Percentiles rank a stretch among this genome's conserved stretches.
phyloP scores from a whole-genome alignment of 1,284 basidiomycete species.

The Termitomyces sp. region DNA sequence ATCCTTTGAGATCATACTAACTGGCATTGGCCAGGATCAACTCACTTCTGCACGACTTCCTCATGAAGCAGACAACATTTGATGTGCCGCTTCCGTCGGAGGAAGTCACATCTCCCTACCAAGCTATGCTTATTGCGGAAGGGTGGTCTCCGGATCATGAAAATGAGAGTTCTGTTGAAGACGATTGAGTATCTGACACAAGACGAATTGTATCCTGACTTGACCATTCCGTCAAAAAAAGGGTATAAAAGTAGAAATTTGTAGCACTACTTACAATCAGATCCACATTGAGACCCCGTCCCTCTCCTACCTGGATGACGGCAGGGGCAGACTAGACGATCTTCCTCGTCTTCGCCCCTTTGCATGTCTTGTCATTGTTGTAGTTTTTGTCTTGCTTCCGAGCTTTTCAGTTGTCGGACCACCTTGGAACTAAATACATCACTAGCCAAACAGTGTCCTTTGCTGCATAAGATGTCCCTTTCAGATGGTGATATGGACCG shows the following conservation, averaged over 20 bases:
- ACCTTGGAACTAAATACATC: too few species aligned
- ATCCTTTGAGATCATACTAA: not conserved
- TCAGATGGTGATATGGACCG: too few species aligned
- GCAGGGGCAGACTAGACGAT: too few species aligned
- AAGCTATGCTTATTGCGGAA: constrained; percentile 18
- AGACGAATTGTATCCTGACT: not conserved
- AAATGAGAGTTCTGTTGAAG: constrained; percentile 5
- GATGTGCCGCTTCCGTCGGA: constrained; percentile 21
- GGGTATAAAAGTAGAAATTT: not conserved
- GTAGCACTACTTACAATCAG: constrained; percentile 37
- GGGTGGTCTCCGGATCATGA: constrained; percentile 17
- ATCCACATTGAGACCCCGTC: constrained; percentile 58
- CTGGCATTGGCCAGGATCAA: constrained; percentile 22
- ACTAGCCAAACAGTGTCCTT: too few species aligned
- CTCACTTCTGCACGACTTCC: constrained; percentile 25
- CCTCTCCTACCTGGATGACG: constrained; percentile 27
- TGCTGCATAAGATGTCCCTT: too few species aligned
- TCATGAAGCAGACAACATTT: constrained; percentile 20
- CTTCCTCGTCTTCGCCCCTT: too few species aligned
- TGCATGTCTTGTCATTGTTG: too few species aligned
- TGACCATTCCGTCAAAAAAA: not conserved
- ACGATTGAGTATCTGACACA: not conserved
- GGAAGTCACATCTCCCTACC: constrained; percentile 26
- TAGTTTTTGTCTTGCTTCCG: too few species aligned
- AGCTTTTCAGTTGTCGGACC: too few species aligned